A percentile compares a stretch with the other conserved stretches of the same genome.
Conservation (phyloP, 495 filamentous ascomycete species). For the Tuber magnatum region DNA sequence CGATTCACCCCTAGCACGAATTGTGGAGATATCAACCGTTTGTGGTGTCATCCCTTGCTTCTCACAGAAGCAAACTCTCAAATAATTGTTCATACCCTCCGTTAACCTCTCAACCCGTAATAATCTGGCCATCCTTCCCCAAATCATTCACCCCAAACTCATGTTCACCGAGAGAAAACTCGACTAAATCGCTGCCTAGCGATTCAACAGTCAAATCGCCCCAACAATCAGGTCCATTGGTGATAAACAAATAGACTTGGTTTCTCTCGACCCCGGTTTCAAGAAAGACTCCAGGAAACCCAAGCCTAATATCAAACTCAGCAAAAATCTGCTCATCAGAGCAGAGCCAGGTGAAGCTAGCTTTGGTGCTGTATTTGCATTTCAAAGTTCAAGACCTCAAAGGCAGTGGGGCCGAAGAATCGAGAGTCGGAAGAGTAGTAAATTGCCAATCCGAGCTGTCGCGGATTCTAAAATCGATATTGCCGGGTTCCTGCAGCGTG, state of each 20-base stretch:
- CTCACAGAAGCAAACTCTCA: slow-evolving; percentile 22
- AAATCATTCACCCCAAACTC: slow-evolving; percentile 21
- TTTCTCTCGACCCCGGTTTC: slow-evolving; percentile 12
- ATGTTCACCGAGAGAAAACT: slow-evolving; percentile 23
- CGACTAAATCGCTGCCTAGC: slow-evolving; percentile 7
- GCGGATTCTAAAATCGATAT: slow-evolving; percentile 29
- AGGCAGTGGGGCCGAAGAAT: slow-evolving; percentile 14
- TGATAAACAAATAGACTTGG: slow-evolving; percentile 20
- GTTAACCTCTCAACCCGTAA: slow-evolving; percentile 21
- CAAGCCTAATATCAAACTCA: slow-evolving; percentile 25
- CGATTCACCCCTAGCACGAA: slow-evolving; percentile 19
- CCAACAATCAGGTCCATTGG: slow-evolving; percentile 21
- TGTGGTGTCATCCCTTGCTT: slow-evolving; percentile 5
- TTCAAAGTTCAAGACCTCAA: slow-evolving; percentile 19
- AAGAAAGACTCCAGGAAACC: slow-evolving; percentile 14
- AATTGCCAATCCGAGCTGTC: slow-evolving; percentile 33
- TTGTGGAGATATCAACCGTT: slow-evolving; percentile 22
- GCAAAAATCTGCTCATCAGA: slow-evolving; percentile 10
- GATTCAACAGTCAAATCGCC: slow-evolving; percentile 26
- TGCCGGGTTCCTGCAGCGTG: slow-evolving; percentile 26
- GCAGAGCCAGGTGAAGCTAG: slow-evolving; percentile 18
- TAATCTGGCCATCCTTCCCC: slow-evolving; percentile 14
- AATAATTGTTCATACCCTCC: slow-evolving; percentile 15
- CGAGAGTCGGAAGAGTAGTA: slow-evolving; percentile 15
- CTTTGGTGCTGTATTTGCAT: slow-evolving; percentile 16